Evolutionary conservation across 768 basidiomycete species (phyloP), one percentile per base, ranked within the genome.

Genomic region (Suillus luteus): DNA sequence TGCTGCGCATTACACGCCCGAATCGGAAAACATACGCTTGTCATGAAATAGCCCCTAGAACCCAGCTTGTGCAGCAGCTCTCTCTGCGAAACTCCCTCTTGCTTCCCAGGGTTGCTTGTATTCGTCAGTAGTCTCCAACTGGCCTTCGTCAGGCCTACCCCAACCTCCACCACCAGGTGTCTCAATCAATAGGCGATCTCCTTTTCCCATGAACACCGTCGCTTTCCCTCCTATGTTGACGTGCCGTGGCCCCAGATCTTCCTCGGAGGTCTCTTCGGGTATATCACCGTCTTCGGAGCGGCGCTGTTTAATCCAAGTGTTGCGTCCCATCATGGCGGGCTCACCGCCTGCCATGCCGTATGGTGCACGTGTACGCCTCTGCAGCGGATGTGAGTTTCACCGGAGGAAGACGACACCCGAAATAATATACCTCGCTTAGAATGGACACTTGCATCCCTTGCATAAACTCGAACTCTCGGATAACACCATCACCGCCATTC

Each of bases 101-200:
- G 88, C 86, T 69, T 88, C 87, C 90, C 90, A 91, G 35, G 74
- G 78, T 2, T 61, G 60, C 31, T 48, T 62, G 35, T 62, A 31
- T 51, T 75, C 70, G 72, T 85, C 80, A 27, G 64, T 66, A 51
- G 64, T 64, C 9, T 62, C 66, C 22, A 22, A 62, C 19, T 64
- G 68, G 24, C 33, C 55, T 31, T 63, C 68, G 0, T 73, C 70
- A 8, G 67, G 63, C 8, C 57, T 40, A 1, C 95, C 95, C 91
- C 91, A 96, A 3, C 87, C 95, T 8, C 95, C 95, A 10, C 90
- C 95, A 1, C 95, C 95, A 0, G 95, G 95, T 0, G 95, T 96
- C 77, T 95, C 88, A 57, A 96, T 86, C 63, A 89, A 68, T 64
- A 97, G 73, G 58, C 82, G 80, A 71, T 97, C 95, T 7, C 93